A percentile compares a stretch with the other conserved stretches of the same genome.
Evolutionary conservation across 2,329 filamentous ascomycete species (phyloP).

Genomic region (Didymella pomorum): DNA sequence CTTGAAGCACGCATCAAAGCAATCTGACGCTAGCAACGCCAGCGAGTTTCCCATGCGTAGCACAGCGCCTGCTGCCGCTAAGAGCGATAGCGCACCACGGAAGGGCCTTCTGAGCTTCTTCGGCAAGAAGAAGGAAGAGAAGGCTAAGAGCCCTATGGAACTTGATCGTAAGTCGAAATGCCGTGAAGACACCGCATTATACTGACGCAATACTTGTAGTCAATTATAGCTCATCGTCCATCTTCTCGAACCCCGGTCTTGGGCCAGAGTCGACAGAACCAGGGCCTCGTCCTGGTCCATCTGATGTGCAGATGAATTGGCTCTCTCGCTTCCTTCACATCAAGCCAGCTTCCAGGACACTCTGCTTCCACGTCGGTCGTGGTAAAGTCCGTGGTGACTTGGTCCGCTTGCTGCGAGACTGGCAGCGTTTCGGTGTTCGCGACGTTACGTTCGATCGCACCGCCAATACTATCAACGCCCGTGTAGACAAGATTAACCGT

Average conservation of each 20-base stretch:
- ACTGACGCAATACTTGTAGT: constrained; percentile 25
- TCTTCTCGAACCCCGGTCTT: constrained; percentile 47
- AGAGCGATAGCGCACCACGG: constrained; percentile 48
- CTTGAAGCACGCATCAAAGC: constrained; percentile 32
- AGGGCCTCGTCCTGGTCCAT: constrained; percentile 33
- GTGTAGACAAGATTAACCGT: constrained; percentile 81
- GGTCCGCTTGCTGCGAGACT: constrained; percentile 76
- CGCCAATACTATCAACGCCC: constrained; percentile 80
- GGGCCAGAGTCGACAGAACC: constrained; percentile 59
- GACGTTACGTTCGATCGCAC: constrained; percentile 81
- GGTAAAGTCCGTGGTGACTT: constrained; percentile 80
- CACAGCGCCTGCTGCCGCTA: constrained; percentile 41
- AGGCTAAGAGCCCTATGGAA: constrained; percentile 42
- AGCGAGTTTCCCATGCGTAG: constrained; percentile 57
- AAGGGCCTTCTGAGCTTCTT: constrained; percentile 63
- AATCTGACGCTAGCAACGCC: constrained; percentile 40
- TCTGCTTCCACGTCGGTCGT: constrained; percentile 79
- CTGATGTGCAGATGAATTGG: constrained; percentile 73
- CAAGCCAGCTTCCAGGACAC: constrained; percentile 77
- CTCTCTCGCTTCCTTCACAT: constrained; percentile 87
- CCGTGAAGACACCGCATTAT: background rate
- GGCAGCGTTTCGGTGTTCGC: constrained; percentile 81
- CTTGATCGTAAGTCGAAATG: constrained; percentile 50
- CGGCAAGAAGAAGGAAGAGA: constrained; percentile 58
- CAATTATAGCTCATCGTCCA: constrained; percentile 43